Conservation (phyloP, 139 green algal species). For the Ettlia oleoabundans region DNA sequence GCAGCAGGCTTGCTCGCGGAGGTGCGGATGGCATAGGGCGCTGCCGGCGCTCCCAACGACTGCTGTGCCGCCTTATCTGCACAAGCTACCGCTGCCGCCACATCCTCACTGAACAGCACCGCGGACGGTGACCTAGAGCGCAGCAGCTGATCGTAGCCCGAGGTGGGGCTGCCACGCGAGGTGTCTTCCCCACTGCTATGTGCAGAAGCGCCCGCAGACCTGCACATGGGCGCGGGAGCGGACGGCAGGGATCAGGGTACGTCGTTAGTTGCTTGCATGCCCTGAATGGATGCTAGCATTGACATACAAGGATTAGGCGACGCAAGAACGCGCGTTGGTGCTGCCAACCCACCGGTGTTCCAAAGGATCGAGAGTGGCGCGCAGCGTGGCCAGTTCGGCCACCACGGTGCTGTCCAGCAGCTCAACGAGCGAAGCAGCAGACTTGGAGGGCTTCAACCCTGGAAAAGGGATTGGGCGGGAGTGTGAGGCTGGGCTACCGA, state of each 20-base stretch:
- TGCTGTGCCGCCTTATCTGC: no score
- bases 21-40: no score
- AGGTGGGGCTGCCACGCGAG: slow-evolving; percentile 12
- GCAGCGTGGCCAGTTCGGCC: background rate
- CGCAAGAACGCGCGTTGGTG: background rate
- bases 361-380: background rate
- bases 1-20: background rate
- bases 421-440: background rate
- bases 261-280: background rate
- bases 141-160: slow-evolving; percentile 12
- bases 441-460: background rate
- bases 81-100: no score
- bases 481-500: no score
- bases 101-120: background rate
- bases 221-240: no score
- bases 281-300: background rate
- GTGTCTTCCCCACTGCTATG: background rate
- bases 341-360: background rate
- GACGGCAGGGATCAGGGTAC: no score
- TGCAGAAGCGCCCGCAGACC: background rate
- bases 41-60: no score
- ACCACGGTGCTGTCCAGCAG: background rate
- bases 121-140: slow-evolving; percentile 15
- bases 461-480: no score
- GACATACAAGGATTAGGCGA: background rate